Evolutionary conservation across 768 basidiomycete species (phyloP).

Genomic region (Dentipellis sp.): DNA sequence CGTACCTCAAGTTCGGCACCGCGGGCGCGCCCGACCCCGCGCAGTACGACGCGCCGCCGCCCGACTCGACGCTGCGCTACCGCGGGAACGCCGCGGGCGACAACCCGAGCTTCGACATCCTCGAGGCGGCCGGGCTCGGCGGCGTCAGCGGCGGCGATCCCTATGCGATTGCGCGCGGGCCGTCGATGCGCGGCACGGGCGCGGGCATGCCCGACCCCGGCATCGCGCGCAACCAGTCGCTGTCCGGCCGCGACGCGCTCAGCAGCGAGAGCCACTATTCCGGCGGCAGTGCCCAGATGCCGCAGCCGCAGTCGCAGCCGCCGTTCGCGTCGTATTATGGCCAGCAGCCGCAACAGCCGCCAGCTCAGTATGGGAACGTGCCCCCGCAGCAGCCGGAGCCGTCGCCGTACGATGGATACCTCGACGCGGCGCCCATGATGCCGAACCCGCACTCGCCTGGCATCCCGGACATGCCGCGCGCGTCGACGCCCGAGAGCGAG

Average conservation of each 20-base stretch:
- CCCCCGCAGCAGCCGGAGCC: constrained; percentile 1
- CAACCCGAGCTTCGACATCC: constrained; percentile 3
- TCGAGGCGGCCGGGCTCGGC: constrained; percentile 10
- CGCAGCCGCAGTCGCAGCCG: background rate
- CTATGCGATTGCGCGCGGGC: constrained; percentile 10
- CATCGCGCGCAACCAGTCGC: constrained; percentile 10
- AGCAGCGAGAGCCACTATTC: constrained; percentile 2
- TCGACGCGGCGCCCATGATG: background rate
- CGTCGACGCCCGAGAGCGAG: background rate
- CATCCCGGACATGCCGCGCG: background rate
- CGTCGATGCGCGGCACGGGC: constrained; percentile 1
- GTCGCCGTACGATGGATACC: constrained; percentile 18
- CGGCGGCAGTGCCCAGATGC: background rate
- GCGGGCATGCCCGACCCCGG: background rate
- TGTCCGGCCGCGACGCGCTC: constrained; percentile 11
- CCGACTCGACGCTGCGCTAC: constrained; percentile 10
- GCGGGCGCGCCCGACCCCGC: constrained; percentile 16
- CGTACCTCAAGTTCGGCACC: constrained; percentile 28
- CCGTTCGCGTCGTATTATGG: background rate
- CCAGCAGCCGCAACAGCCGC: background rate
- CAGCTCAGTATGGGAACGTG: background rate
- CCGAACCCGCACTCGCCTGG: constrained; percentile 12
- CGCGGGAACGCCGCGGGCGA: background rate
- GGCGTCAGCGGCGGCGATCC: constrained; percentile 5
- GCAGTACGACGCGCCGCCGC: constrained; percentile 13